These are phyloP conservation scores for Fulvia fulva DNA, from an alignment of 2,329 filamentous ascomycete genomes.

Conservation along the genomic window DNA sequence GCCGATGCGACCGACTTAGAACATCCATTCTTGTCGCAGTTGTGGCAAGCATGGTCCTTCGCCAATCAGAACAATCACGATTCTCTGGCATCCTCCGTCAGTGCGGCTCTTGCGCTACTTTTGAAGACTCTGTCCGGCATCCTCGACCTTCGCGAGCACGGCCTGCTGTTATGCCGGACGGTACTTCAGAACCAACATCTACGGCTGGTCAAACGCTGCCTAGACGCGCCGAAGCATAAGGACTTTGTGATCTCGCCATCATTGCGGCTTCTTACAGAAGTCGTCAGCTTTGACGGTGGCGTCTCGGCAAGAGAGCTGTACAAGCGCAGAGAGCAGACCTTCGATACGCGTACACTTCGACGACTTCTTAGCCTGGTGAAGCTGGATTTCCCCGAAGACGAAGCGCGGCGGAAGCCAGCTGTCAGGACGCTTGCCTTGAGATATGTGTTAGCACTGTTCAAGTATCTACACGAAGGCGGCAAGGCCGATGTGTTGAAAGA, in stretches of 20 bases:
- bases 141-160: slow-evolving; percentile 70
- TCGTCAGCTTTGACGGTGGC: slow-evolving; percentile 82
- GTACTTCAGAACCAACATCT: slow-evolving; percentile 76
- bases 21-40: slow-evolving; percentile 65
- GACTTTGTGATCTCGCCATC: slow-evolving; percentile 87
- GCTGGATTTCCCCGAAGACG: slow-evolving; percentile 51
- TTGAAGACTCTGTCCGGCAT: slow-evolving; percentile 72
- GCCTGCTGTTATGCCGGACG: slow-evolving; percentile 73
- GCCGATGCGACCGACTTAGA: slow-evolving; percentile 51
- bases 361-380: slow-evolving; percentile 73
- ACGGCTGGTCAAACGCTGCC: slow-evolving; percentile 72
- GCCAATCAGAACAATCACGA: slow-evolving; percentile 77
- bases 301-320: slow-evolving; percentile 74
- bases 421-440: slow-evolving; percentile 78
- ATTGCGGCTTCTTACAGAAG: slow-evolving; percentile 77
- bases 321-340: slow-evolving; percentile 66
- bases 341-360: slow-evolving; percentile 66
- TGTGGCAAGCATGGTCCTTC: slow-evolving; percentile 86
- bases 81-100: slow-evolving; percentile 71
- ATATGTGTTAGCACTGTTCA: slow-evolving; percentile 75
- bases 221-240: slow-evolving; percentile 76
- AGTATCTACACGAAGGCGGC: slow-evolving; percentile 69
- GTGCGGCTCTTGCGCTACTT: slow-evolving; percentile 75
- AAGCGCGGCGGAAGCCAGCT: slow-evolving; percentile 64
- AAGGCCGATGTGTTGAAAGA: slow-evolving; percentile 82